A percentile compares a stretch with the other conserved stretches of the same genome.
Evolutionary conservation across 345 rosid species (phyloP).

Genomic region (Cardamine occulta): DNA sequence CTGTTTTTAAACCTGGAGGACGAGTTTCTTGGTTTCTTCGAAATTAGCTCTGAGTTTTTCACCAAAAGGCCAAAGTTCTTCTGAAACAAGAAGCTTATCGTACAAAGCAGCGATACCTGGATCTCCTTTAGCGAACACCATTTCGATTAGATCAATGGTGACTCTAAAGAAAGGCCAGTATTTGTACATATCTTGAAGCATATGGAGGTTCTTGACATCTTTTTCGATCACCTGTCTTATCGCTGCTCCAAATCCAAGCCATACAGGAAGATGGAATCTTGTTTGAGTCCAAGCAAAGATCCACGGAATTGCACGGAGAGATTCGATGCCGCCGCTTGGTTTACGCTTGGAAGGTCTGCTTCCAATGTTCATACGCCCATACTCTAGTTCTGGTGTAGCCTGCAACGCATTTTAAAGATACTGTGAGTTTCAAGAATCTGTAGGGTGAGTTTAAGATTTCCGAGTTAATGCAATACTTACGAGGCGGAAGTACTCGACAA

Average conservation of each 20-base stretch:
- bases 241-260: conserved; percentile 97
- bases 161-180: conserved; percentile 97
- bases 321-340: conserved; percentile 97
- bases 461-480: conserved; percentile 50
- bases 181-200: conserved; percentile 90
- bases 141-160: conserved; percentile 93
- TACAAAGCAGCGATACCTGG: conserved; percentile 87
- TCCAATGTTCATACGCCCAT: conserved; percentile 98
- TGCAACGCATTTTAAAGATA: conserved; percentile 31
- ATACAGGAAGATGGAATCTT: conserved; percentile 96
- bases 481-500: conserved; percentile 95
- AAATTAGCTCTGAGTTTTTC: conserved; percentile 63
- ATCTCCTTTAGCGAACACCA: conserved; percentile 99
- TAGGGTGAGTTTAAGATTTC: conserved; percentile 3
- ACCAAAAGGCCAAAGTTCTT: conserved; percentile 82
- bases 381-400: conserved; percentile 99
- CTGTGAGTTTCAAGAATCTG: conserved; percentile 15
- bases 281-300: conserved; percentile 99
- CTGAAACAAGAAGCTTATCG: conserved; percentile 89
- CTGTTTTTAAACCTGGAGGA: conserved; percentile 68
- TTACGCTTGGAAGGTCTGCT: conserved; percentile 96
- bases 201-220: conserved; percentile 70
- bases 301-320: conserved; percentile 99
- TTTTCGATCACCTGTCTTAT: conserved; percentile 67
- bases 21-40: conserved; percentile 83